A percentile compares a stretch with the other conserved stretches of the same genome.
Conservation (phyloP, 768 basidiomycete genomes). For the Mycena crocata region DNA sequence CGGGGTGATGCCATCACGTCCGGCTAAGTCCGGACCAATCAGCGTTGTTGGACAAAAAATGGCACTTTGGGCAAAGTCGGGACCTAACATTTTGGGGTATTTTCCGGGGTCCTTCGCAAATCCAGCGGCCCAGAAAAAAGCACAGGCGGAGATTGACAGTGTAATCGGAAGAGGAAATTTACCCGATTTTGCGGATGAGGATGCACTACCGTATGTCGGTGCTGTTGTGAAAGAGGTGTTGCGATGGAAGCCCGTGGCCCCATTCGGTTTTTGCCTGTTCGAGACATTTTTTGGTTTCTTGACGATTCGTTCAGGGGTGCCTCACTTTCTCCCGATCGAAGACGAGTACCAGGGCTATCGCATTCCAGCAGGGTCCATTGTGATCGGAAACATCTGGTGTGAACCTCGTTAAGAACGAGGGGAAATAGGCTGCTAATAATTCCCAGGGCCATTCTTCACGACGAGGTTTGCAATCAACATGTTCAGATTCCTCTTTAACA, state of each 20-base stretch:
- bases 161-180: conserved; percentile 46
- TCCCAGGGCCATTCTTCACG: conserved; percentile 22
- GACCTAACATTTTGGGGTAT: too few relatives aligned
- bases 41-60: too few relatives aligned
- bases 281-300: background rate
- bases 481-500: background rate
- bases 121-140: background rate
- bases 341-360: conserved; percentile 49
- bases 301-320: conserved; percentile 29
- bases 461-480: conserved; percentile 7
- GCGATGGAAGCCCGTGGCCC: conserved; percentile 47
- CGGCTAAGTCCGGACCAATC: too few relatives aligned
- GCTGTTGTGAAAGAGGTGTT: conserved; percentile 51
- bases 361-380: conserved; percentile 45
- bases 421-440: background rate
- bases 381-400: conserved; percentile 40
- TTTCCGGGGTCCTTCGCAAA: too few relatives aligned
- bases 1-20: too few relatives aligned
- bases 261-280: conserved; percentile 42
- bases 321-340: conserved; percentile 43
- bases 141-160: conserved; percentile 9
- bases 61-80: too few relatives aligned
- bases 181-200: conserved; percentile 47
- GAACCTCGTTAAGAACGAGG: background rate
- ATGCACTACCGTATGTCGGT: conserved; percentile 46